phyloP scores from a whole-genome alignment of 129 eudicot genomes.

The Artemisia argyi region DNA sequence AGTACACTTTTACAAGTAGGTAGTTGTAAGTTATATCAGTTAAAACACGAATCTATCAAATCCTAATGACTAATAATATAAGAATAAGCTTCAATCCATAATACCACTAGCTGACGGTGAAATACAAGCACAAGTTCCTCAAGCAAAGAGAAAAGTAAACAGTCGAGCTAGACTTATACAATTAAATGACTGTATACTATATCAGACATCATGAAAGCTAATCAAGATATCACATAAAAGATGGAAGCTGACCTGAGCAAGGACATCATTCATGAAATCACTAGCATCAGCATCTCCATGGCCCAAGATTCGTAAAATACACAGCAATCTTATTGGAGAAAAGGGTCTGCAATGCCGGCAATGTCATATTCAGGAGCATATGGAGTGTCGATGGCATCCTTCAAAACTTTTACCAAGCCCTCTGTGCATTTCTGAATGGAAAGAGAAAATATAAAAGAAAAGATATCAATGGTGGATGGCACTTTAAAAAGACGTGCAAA shows the following conservation, averaged over 20 bases:
- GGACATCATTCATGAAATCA: constrained; percentile 94
- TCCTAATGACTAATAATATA: background rate
- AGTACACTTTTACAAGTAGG: no score
- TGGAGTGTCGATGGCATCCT: constrained; percentile 94
- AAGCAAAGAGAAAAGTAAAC: background rate
- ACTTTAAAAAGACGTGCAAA: no score
- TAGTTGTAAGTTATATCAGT: no score
- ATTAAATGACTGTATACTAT: constrained; percentile 1
- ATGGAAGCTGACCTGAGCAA: constrained; percentile 70
- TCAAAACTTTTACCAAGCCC: constrained; percentile 75
- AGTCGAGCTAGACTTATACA: constrained; percentile 13
- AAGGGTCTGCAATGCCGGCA: constrained; percentile 94
- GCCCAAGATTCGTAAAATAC: constrained; percentile 81
- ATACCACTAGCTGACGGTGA: constrained; percentile 15
- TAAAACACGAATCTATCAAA: background rate
- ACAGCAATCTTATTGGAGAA: constrained; percentile 90
- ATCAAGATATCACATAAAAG: constrained; percentile 5
- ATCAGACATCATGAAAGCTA: constrained; percentile 10
- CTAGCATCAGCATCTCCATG: constrained; percentile 98
- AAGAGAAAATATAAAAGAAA: constrained; percentile 3
- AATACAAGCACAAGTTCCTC: constrained; percentile 16
- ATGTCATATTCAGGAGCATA: constrained; percentile 97
- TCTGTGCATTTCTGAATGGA: constrained; percentile 81
- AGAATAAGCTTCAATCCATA: constrained; percentile 5
- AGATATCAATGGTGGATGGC: background rate